Conservation (phyloP, 768 basidiomycete species). For the Plicaturopsis crispa region DNA sequence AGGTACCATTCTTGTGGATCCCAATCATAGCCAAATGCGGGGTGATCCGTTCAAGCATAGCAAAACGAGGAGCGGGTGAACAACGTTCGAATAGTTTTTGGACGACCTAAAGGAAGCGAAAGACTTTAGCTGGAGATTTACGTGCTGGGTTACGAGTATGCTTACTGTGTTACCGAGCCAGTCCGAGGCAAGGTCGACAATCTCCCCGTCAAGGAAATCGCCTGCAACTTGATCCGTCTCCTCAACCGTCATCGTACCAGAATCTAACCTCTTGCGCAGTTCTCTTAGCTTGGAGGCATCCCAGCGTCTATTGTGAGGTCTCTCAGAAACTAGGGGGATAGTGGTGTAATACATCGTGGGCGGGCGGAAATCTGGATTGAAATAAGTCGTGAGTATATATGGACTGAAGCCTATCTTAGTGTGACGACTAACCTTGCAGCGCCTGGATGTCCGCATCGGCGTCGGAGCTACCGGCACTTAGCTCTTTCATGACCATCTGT, state of each 20-base stretch:
- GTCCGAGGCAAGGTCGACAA: conserved; percentile 92
- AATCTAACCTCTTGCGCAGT: conserved; percentile 88
- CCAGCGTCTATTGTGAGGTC: conserved; percentile 81
- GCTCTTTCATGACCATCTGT: conserved; percentile 94
- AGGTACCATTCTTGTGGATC: conserved; percentile 98
- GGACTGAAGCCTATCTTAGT: not conserved
- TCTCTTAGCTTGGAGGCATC: conserved; percentile 93
- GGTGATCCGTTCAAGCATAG: conserved; percentile 89
- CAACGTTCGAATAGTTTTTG: conserved; percentile 96
- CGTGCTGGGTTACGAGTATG: conserved; percentile 1
- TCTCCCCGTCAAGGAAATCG: conserved; percentile 91
- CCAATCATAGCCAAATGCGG: conserved; percentile 97
- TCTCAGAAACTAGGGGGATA: conserved; percentile 84
- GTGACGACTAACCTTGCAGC: conserved; percentile 64
- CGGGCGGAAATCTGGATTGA: conserved; percentile 74
- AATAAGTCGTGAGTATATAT: conserved; percentile 40
- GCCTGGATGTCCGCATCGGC: conserved; percentile 81
- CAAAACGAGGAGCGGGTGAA: conserved; percentile 65
- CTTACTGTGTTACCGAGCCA: conserved; percentile 95
- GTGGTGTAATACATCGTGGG: conserved; percentile 96
- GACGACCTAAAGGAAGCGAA: conserved; percentile 57
- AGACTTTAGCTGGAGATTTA: conserved; percentile 4
- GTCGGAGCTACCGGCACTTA: conserved; percentile 68
- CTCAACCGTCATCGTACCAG: conserved; percentile 72
- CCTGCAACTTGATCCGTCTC: conserved; percentile 88